Conservation (phyloP, 2,329 filamentous ascomycete genomes). For the Diaporthe nobilis region DNA sequence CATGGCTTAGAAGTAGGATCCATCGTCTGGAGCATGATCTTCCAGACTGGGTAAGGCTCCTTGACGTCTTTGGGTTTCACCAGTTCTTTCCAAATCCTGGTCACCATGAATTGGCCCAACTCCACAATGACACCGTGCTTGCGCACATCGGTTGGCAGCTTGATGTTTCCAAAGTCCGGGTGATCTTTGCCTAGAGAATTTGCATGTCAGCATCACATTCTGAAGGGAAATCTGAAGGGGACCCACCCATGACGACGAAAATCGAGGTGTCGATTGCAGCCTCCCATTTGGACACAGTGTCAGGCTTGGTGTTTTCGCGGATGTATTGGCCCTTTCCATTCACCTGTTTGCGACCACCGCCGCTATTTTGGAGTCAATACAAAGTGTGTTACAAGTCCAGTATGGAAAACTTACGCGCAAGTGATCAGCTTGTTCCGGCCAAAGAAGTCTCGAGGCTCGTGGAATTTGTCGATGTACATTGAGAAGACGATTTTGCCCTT, state of each 20-base stretch:
- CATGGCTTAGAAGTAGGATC: conserved; percentile 59
- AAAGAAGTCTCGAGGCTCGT: conserved; percentile 69
- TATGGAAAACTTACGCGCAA: conserved; percentile 63
- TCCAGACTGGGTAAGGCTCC: conserved; percentile 54
- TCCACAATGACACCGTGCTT: conserved; percentile 71
- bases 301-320: neutral
- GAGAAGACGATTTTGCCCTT: conserved; percentile 64
- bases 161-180: conserved; percentile 45
- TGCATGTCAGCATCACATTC: conserved; percentile 33
- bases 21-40: conserved; percentile 77
- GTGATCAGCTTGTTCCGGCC: conserved; percentile 74
- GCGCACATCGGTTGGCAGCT: conserved; percentile 63
- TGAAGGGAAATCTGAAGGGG: neutral
- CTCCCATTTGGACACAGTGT: neutral
- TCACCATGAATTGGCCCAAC: conserved; percentile 78
- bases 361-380: conserved; percentile 52
- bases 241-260: conserved; percentile 67
- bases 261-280: conserved; percentile 58
- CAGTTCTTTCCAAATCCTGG: conserved; percentile 77
- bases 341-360: conserved; percentile 62
- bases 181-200: conserved; percentile 63
- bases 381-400: neutral
- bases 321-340: neutral
- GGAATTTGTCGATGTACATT: conserved; percentile 70
- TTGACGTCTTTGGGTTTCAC: conserved; percentile 45